Evolutionary conservation across 2,329 filamentous ascomycete species (phyloP).

Genomic region (Trichoderma afroharzianum): DNA sequence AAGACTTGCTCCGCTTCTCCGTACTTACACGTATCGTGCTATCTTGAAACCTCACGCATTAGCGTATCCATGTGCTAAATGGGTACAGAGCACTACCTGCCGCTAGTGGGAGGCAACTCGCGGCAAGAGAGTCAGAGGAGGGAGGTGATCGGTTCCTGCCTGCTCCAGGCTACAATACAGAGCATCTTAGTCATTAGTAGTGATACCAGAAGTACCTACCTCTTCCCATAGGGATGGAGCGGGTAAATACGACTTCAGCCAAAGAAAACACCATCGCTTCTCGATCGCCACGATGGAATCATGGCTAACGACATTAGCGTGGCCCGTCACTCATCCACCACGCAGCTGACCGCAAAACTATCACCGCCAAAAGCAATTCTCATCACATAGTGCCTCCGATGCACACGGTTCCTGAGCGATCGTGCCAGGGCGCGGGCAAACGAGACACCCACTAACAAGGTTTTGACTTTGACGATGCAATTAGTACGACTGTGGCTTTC

Average conservation of each 20-base stretch:
- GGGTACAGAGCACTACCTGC: not conserved
- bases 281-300: constrained; percentile 6
- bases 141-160: not conserved
- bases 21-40: not conserved
- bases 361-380: constrained; percentile 9
- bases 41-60: not conserved
- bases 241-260: not conserved
- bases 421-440: constrained; percentile 10
- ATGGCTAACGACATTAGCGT: not conserved
- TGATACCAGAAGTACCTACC: not conserved
- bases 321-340: not conserved
- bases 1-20: not conserved
- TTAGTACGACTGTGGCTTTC: not conserved
- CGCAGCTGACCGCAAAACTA: constrained; percentile 2
- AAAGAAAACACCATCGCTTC: not conserved
- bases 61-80: not conserved
- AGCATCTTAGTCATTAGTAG: not conserved
- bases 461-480: constrained; percentile 8
- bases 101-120: not conserved
- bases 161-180: not conserved
- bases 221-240: not conserved
- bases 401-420: constrained; percentile 16
- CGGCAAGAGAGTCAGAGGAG: not conserved
- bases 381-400: constrained; percentile 9
- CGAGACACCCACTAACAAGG: not conserved